These are phyloP conservation scores for Aspergillus sclerotiicarbonarius DNA, from an alignment of 495 filamentous ascomycete species.

Conservation along the genomic window DNA sequence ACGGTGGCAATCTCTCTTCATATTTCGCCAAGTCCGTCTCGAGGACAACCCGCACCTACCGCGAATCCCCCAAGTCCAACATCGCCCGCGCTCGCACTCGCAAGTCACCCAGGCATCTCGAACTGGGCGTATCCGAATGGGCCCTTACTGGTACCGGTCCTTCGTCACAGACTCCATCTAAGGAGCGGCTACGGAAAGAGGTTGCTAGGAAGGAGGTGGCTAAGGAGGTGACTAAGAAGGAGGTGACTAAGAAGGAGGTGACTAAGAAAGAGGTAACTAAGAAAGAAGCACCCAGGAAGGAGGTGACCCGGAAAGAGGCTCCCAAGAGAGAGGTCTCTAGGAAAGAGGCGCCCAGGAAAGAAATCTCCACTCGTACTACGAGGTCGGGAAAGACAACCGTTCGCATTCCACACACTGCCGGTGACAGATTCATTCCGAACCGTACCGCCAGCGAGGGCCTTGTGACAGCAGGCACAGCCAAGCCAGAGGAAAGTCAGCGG, in stretches of 20 bases:
- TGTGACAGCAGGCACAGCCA: constrained; percentile 73
- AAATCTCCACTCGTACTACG: constrained; percentile 52
- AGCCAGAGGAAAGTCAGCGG: constrained; percentile 69
- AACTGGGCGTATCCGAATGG: constrained; percentile 91
- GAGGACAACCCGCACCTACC: constrained; percentile 38
- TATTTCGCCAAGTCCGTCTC: constrained; percentile 62
- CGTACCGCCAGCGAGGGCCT: constrained; percentile 85
- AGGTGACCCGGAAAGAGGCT: neutral
- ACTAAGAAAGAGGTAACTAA: neutral
- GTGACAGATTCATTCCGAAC: constrained; percentile 97
- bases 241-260: neutral
- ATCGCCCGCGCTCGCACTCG: constrained; percentile 65
- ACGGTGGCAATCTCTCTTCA: constrained; percentile 69
- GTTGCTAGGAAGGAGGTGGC: neutral
- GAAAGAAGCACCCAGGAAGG: no score
- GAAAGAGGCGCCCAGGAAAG: constrained; percentile 36
- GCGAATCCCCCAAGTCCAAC: constrained; percentile 90
- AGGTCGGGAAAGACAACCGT: constrained; percentile 68
- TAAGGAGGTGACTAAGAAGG: neutral
- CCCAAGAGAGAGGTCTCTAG: neutral
- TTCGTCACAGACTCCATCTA: constrained; percentile 67
- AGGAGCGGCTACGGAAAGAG: constrained; percentile 60
- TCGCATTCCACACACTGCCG: constrained; percentile 68
- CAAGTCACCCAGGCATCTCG: constrained; percentile 75
- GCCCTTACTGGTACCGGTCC: constrained; percentile 78